phyloP scores from a whole-genome alignment of 2,329 filamentous ascomycete species.

The Colletotrichum sp. region DNA sequence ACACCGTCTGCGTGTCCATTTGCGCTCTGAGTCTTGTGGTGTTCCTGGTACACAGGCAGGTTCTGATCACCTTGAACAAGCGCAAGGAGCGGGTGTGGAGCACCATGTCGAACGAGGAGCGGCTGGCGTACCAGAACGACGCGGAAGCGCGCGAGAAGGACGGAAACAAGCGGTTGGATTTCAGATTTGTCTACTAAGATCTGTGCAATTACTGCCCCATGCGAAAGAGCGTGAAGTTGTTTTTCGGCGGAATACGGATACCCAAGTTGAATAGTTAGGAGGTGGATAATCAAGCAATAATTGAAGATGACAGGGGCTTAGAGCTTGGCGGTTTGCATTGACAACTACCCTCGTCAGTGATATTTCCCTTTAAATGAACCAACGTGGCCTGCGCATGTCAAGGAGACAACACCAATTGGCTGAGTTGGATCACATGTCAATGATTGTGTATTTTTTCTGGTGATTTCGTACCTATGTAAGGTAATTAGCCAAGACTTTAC shows the following conservation, averaged over 20 bases:
- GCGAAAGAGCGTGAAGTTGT: neutral
- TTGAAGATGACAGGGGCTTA: neutral
- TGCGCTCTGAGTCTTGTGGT: conserved; percentile 51
- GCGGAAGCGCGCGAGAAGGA: conserved; percentile 47
- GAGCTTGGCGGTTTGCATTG: neutral
- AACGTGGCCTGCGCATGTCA: neutral
- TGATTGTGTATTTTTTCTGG: neutral
- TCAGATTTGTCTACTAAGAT: conserved; percentile 18
- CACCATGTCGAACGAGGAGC: conserved; percentile 42
- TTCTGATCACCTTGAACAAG: conserved; percentile 42
- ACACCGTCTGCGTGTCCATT: conserved; percentile 61
- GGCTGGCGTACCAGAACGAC: conserved; percentile 37
- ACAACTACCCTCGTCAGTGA: neutral
- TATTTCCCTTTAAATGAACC: neutral
- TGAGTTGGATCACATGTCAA: neutral
- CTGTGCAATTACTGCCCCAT: neutral
- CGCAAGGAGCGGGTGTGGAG: conserved; percentile 42
- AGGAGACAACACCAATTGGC: neutral
- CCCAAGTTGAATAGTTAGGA: neutral
- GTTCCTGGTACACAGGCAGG: conserved; percentile 55
- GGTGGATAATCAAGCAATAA: neutral
- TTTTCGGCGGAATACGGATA: neutral
- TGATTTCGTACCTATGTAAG: neutral
- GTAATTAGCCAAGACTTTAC: neutral
- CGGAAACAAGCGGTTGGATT: conserved; percentile 47